Conservation (phyloP, 352 stramenopile genomes). For the Phytophthora chlamydospora region DNA sequence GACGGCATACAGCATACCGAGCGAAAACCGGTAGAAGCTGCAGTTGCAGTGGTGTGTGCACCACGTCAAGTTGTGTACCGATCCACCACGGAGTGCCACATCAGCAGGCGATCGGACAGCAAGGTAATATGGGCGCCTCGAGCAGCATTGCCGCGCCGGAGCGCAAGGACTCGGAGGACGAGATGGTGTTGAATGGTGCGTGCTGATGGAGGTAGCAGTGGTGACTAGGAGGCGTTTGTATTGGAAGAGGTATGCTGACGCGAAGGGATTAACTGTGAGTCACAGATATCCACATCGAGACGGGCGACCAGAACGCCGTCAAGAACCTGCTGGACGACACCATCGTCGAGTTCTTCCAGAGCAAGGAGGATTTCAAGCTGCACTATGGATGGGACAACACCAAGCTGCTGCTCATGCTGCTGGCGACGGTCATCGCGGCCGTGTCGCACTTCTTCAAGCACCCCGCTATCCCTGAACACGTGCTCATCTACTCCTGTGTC, state of each 20-base stretch:
- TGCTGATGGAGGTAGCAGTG: neutral
- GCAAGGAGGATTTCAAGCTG: slow-evolving; percentile 57
- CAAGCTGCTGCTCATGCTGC: slow-evolving; percentile 81
- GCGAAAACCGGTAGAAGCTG: neutral
- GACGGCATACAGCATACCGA: slow-evolving; percentile 22
- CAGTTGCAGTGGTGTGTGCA: neutral
- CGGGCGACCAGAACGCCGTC: slow-evolving; percentile 84
- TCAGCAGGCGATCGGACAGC: slow-evolving; percentile 22
- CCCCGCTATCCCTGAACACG: slow-evolving; percentile 59
- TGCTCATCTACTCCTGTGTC: slow-evolving; percentile 76
- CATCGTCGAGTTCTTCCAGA: slow-evolving; percentile 76
- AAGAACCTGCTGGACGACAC: slow-evolving; percentile 89
- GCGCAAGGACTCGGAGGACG: slow-evolving; percentile 60
- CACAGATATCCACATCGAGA: slow-evolving; percentile 71
- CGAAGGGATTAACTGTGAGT: neutral
- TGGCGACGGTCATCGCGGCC: slow-evolving; percentile 64
- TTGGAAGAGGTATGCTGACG: slow-evolving; percentile 8
- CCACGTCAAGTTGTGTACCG: too few relatives aligned
- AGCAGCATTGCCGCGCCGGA: slow-evolving; percentile 45
- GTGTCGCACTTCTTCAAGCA: slow-evolving; percentile 77
- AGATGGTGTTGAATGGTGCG: slow-evolving; percentile 74
- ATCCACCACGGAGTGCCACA: slow-evolving; percentile 30
- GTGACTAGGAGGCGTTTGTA: neutral
- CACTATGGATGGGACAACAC: slow-evolving; percentile 87
- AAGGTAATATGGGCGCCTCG: slow-evolving; percentile 46